phyloP scores from a whole-genome alignment of 148 eudicot species.

The Chenopodium suecicum region DNA sequence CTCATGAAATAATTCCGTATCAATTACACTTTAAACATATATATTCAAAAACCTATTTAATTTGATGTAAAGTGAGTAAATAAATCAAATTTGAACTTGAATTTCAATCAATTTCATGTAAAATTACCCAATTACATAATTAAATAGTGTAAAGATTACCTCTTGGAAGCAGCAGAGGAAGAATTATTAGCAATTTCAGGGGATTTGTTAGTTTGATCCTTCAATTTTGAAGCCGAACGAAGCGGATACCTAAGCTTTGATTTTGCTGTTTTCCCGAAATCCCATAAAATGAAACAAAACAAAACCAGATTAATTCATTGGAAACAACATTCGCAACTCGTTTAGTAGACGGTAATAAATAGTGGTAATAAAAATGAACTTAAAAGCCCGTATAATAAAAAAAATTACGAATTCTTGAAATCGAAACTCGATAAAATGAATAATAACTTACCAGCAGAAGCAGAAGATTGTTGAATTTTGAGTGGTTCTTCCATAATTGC shows the following conservation, averaged over 20 bases:
- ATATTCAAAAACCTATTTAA: background rate
- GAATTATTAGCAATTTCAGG: conserved; percentile 24
- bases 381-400: no score
- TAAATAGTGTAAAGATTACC: conserved; percentile 19
- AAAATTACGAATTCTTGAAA: background rate
- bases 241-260: conserved; percentile 62
- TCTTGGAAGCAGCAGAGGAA: conserved; percentile 38
- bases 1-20: background rate
- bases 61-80: background rate
- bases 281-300: background rate
- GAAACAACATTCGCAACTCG: no score
- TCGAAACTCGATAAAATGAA: background rate
- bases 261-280: conserved; percentile 16
- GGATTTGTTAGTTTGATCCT: conserved; percentile 38
- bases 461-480: conserved; percentile 32
- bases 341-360: no score
- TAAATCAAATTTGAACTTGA: no score
- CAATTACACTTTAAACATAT: background rate
- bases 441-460: conserved; percentile 3
- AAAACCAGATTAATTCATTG: background rate
- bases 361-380: no score
- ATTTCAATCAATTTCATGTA: background rate
- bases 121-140: background rate
- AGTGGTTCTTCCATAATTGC: conserved; percentile 47
- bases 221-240: conserved; percentile 45